These are phyloP conservation scores for Candida xyloterini DNA, from an alignment of 805 yeast species.

Conservation along the genomic window DNA sequence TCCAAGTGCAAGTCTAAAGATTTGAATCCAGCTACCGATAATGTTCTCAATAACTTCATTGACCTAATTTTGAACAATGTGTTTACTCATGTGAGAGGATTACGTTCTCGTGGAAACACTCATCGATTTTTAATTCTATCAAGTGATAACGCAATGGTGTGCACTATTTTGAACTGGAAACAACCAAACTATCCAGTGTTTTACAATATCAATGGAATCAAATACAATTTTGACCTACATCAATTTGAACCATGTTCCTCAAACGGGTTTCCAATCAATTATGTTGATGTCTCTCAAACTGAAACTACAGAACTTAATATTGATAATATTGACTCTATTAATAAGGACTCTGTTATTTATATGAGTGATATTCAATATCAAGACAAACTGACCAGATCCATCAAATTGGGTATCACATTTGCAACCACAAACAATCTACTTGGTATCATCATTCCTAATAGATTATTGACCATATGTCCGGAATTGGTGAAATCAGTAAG, in stretches of 20 bases:
- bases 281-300: constrained; percentile 2
- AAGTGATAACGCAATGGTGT: constrained; percentile 83
- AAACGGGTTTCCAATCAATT: constrained; percentile 34
- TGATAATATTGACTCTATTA: constrained; percentile 35
- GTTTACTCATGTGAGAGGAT: constrained; percentile 71
- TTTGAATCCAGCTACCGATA: constrained; percentile 25
- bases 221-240: constrained; percentile 30
- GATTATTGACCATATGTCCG: constrained; percentile 69
- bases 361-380: constrained; percentile 33
- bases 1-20: constrained; percentile 13
- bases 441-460: constrained; percentile 77
- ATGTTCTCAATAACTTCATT: constrained; percentile 64
- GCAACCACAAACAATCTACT: constrained; percentile 79
- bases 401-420: constrained; percentile 79
- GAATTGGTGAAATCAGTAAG: constrained; percentile 71
- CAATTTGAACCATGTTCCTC: constrained; percentile 39
- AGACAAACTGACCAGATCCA: constrained; percentile 56
- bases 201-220: constrained; percentile 71
- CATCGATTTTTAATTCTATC: constrained; percentile 76
- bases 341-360: constrained; percentile 35
- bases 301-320: constrained; percentile 27
- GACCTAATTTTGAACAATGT: constrained; percentile 69
- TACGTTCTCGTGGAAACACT: constrained; percentile 31
- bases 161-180: constrained; percentile 94
- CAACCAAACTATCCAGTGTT: constrained; percentile 97